Percentiles rank a stretch among this genome's conserved stretches.
Conservation (phyloP, 768 basidiomycete genomes). For the Tulasnella sp. region DNA sequence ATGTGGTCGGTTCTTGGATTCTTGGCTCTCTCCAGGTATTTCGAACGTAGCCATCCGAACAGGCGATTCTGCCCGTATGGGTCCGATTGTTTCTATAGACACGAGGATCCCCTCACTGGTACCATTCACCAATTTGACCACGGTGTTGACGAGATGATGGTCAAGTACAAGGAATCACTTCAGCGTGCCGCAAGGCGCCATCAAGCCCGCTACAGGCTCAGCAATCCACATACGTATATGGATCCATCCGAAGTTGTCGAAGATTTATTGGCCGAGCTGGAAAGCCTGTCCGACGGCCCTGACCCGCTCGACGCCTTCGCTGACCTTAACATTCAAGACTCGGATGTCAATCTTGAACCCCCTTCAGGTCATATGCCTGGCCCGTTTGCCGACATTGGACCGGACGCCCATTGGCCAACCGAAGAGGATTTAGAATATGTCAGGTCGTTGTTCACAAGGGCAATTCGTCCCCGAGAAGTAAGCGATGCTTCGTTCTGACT, state of each 20-base stretch:
- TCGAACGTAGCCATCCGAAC: background rate
- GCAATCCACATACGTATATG: background rate
- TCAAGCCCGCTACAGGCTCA: background rate
- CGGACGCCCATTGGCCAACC: background rate
- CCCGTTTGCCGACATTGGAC: background rate
- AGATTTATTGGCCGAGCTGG: background rate
- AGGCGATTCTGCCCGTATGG: constrained; percentile 15
- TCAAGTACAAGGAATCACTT: background rate
- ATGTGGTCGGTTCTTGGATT: background rate
- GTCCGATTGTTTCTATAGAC: constrained; percentile 20
- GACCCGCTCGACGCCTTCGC: constrained; percentile 40
- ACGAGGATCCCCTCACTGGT: constrained; percentile 12
- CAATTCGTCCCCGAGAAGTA: background rate
- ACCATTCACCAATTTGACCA: constrained; percentile 6
- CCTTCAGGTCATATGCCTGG: background rate
- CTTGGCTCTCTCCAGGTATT: background rate
- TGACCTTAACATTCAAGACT: constrained; percentile 36
- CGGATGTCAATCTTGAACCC: constrained; percentile 44
- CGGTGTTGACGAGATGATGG: constrained; percentile 15
- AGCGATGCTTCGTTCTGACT: background rate
- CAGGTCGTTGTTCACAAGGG: background rate
- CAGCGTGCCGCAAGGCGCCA: background rate
- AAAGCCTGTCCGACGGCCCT: constrained; percentile 36
- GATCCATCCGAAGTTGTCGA: background rate
- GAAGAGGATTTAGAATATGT: background rate